phyloP scores from a whole-genome alignment of 2,329 filamentous ascomycete genomes.

The Zarea fungicola region DNA sequence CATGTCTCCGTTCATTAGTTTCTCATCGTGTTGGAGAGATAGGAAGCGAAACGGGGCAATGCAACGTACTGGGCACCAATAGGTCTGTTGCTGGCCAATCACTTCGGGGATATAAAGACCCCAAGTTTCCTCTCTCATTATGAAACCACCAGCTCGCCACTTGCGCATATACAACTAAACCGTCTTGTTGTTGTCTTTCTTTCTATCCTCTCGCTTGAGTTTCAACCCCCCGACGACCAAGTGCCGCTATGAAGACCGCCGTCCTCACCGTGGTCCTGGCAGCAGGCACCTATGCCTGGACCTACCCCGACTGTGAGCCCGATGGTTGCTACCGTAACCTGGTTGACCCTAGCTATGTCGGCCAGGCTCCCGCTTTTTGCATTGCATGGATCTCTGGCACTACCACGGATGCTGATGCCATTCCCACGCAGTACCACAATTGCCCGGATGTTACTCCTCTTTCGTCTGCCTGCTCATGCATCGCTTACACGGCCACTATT shows the following conservation, averaged over 20 bases:
- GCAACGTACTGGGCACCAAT: no score
- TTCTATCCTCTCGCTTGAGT: no score
- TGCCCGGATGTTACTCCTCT: constrained; percentile 23
- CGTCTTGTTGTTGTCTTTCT: no score
- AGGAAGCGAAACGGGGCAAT: no score
- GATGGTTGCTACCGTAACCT: constrained; percentile 33
- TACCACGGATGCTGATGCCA: constrained; percentile 21
- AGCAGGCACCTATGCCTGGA: constrained; percentile 22
- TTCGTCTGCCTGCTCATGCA: constrained; percentile 33
- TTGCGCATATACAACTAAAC: no score
- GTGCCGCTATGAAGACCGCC: constrained; percentile 27
- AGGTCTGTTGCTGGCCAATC: no score
- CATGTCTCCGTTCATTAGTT: no score
- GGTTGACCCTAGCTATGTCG: constrained; percentile 26
- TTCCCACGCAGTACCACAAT: constrained; percentile 28
- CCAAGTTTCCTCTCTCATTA: no score
- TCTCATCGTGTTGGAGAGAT: no score
- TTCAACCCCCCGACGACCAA: not conserved
- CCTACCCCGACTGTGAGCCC: constrained; percentile 24
- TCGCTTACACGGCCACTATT: constrained; percentile 29
- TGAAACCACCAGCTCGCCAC: no score
- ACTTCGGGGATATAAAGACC: no score
- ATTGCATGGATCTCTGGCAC: constrained; percentile 25
- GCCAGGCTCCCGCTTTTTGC: constrained; percentile 27
- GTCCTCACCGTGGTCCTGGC: constrained; percentile 28